Evolutionary conservation across 2,329 filamentous ascomycete genomes (phyloP).

Genomic region (Cercospora sojina): DNA sequence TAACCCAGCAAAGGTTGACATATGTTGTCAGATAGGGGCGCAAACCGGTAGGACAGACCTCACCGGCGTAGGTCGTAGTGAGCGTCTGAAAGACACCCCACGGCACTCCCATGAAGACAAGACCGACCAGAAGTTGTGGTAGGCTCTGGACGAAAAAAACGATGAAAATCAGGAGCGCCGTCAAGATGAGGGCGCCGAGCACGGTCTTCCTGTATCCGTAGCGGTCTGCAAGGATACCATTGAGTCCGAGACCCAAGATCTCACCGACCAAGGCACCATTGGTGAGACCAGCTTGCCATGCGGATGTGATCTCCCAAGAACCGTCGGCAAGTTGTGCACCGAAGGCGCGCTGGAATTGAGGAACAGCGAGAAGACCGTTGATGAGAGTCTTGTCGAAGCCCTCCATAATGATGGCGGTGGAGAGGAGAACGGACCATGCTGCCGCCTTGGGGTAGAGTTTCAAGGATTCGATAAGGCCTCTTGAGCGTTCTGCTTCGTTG

Average conservation of each 20-base stretch:
- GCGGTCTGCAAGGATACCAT: conserved; percentile 63
- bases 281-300: conserved; percentile 58
- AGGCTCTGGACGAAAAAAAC: conserved; percentile 43
- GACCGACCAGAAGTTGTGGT: conserved; percentile 28
- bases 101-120: conserved; percentile 48
- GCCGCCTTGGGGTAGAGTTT: conserved; percentile 19
- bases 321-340: conserved; percentile 40
- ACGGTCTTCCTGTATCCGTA: conserved; percentile 51
- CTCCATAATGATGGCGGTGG: conserved; percentile 39
- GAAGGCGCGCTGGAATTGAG: conserved; percentile 40
- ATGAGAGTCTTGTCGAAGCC: conserved; percentile 43
- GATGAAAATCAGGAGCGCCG: conserved; percentile 54
- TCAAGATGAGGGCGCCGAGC: conserved; percentile 57
- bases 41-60: conserved; percentile 39
- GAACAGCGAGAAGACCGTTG: conserved; percentile 39
- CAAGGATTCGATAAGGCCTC: conserved; percentile 14
- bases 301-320: conserved; percentile 52
- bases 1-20: conserved; percentile 44
- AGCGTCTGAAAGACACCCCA: conserved; percentile 35
- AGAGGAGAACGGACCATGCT: conserved; percentile 20
- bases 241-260: conserved; percentile 65
- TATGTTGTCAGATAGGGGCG: conserved; percentile 23
- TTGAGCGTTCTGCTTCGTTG: conserved; percentile 11
- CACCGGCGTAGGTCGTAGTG: conserved; percentile 41
- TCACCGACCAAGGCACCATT: conserved; percentile 54